Evolutionary conservation across 495 filamentous ascomycete genomes (phyloP), one percentile per base, ranked within the genome.

Genomic region (Cercophora sp.): DNA sequence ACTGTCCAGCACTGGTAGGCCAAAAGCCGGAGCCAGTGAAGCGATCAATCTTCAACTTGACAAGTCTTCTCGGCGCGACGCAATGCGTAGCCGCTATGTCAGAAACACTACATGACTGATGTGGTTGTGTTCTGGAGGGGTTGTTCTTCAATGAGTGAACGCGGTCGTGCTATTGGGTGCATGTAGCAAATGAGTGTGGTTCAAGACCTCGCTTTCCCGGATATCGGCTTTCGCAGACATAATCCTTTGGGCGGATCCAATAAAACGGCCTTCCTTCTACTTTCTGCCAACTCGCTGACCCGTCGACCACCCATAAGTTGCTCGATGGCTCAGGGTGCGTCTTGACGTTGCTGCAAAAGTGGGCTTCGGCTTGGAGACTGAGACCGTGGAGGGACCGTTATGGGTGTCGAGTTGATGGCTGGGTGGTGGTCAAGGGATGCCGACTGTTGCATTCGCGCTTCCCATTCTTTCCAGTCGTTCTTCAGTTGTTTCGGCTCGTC

Each of bases 381-480:
- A n/a, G n/a, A n/a, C n/a, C n/a, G n/a, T n/a, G n/a, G n/a, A n/a
- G n/a, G n/a, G n/a, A n/a, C n/a, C n/a, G n/a, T n/a, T n/a, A n/a
- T n/a, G n/a, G n/a, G n/a, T n/a, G n/a, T n/a, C n/a, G n/a, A n/a
- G n/a, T n/a, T n/a, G n/a, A n/a, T n/a, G n/a, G 60, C 59, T 1
- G 66, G 60, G 46, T 69, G 66, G 16, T 52, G 54, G 3, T 64
- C 59, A 26, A 54, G 59, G 3, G 69, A 68, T 19, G 32, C 32
- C 0, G 58, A 48, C 39, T 64, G 56, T 32, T 68, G 63, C 0
- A 59, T 18, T 15, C 48, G 46, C 13, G 65, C 65, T 18, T 66
- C 64, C 59, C 64, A 68, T 18, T 31, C 48, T 55, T 66, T 67
- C 66, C 63, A 67, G 36, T 65, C 63, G 13, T 61, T 59, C 49